These are phyloP conservation scores for Naematelia aurantialba DNA, from an alignment of 768 basidiomycete genomes.

Conservation along the genomic window DNA sequence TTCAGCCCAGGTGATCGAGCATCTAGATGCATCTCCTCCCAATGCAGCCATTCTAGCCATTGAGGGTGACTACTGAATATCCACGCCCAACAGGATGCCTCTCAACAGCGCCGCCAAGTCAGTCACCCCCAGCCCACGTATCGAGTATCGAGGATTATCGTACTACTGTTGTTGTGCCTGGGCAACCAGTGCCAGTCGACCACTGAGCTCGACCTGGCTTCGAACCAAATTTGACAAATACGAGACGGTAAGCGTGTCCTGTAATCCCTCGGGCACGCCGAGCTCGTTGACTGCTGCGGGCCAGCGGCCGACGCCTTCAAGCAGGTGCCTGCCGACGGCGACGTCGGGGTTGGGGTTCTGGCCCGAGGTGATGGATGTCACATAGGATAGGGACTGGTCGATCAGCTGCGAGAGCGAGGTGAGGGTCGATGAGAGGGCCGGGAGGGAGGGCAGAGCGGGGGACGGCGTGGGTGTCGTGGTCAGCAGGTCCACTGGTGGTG, in stretches of 20 bases:
- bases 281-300: constrained; percentile 53
- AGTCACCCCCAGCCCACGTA: too few relatives aligned
- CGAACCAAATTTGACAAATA: constrained; percentile 91
- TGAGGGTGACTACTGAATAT: too few relatives aligned
- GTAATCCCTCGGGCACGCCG: constrained; percentile 48
- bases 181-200: constrained; percentile 70
- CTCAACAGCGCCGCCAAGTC: too few relatives aligned
- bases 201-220: constrained; percentile 86
- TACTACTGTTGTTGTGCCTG: constrained; percentile 13
- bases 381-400: constrained; percentile 78
- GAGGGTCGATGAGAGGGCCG: constrained; percentile 71
- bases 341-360: constrained; percentile 77
- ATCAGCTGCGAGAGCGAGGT: constrained; percentile 69
- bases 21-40: too few relatives aligned
- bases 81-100: too few relatives aligned
- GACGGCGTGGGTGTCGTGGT: constrained; percentile 39
- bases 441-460: constrained; percentile 61
- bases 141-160: too few relatives aligned
- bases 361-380: constrained; percentile 63
- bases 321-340: constrained; percentile 82
- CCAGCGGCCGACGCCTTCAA: constrained; percentile 63
- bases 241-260: constrained; percentile 91
- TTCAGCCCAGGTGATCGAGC: too few relatives aligned
- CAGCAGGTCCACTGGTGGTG: constrained; percentile 73
- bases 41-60: too few relatives aligned